These are phyloP conservation scores for Cerrena zonata DNA, from an alignment of 1,284 basidiomycete genomes.

Conservation along the genomic window DNA sequence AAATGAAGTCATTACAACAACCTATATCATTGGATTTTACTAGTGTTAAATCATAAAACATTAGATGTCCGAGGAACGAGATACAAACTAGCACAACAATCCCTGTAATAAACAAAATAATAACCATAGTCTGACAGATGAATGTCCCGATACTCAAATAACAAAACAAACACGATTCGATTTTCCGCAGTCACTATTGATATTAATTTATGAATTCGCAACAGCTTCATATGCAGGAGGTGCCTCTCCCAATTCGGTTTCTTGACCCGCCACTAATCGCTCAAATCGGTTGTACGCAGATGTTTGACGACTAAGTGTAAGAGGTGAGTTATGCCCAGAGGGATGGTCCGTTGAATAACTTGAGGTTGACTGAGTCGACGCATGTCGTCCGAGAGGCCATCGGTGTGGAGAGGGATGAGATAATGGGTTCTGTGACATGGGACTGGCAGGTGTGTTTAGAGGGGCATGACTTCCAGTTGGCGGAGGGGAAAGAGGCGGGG, in stretches of 20 bases:
- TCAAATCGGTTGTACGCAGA: conserved; percentile 41
- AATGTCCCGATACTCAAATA: no score
- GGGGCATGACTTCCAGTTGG: background rate
- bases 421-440: conserved; percentile 1
- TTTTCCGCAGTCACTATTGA: no score
- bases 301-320: background rate
- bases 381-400: background rate
- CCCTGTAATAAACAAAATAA: no score
- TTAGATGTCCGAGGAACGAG: no score
- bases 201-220: background rate
- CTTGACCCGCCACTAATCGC: conserved; percentile 56
- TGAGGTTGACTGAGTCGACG: background rate
- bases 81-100: no score
- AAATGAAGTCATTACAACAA: no score
- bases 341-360: background rate
- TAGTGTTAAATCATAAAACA: no score
- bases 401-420: background rate
- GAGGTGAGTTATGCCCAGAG: conserved; percentile 12
- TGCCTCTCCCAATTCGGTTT: conserved; percentile 57
- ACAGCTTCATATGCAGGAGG: conserved; percentile 54
- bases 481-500: background rate
- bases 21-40: no score
- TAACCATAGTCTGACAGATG: no score
- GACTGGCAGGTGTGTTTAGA: background rate
- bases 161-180: no score